phyloP scores from a whole-genome alignment of 108 stramenopile genomes.

The Nitzschia palea region DNA sequence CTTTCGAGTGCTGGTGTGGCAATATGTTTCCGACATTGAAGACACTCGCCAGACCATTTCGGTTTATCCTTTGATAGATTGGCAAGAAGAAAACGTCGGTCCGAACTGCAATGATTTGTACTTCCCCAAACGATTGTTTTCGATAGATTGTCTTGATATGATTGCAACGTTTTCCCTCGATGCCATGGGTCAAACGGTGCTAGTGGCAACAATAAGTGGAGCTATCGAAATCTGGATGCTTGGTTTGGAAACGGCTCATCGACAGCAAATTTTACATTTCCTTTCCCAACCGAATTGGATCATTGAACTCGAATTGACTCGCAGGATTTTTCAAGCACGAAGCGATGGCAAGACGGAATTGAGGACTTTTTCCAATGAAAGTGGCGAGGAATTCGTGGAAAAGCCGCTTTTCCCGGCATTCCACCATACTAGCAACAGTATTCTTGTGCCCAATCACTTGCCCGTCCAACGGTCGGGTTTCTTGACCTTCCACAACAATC shows the following conservation, averaged over 20 bases:
- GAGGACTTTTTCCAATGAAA: no score
- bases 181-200: slow-evolving; percentile 34
- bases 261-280: not conserved
- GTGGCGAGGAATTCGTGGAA: no score
- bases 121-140: slow-evolving; percentile 39
- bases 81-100: not conserved
- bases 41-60: not conserved
- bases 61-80: slow-evolving; percentile 25
- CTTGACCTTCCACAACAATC: slow-evolving; percentile 53
- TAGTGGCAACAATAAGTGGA: slow-evolving; percentile 50
- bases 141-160: slow-evolving; percentile 36
- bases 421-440: not conserved
- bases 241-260: not conserved
- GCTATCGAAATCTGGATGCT: slow-evolving; percentile 57
- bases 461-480: slow-evolving; percentile 51
- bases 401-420: not conserved
- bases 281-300: not conserved
- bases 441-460: slow-evolving; percentile 39
- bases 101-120: not conserved
- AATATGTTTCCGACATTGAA: no score
- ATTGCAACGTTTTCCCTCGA: slow-evolving; percentile 47
- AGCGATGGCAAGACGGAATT: no score
- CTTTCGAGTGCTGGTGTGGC: slow-evolving; percentile 1
- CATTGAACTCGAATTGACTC: not conserved
- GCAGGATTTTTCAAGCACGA: not conserved